Evolutionary conservation across 768 basidiomycete genomes (phyloP).

Genomic region (Mycena haematopus): DNA sequence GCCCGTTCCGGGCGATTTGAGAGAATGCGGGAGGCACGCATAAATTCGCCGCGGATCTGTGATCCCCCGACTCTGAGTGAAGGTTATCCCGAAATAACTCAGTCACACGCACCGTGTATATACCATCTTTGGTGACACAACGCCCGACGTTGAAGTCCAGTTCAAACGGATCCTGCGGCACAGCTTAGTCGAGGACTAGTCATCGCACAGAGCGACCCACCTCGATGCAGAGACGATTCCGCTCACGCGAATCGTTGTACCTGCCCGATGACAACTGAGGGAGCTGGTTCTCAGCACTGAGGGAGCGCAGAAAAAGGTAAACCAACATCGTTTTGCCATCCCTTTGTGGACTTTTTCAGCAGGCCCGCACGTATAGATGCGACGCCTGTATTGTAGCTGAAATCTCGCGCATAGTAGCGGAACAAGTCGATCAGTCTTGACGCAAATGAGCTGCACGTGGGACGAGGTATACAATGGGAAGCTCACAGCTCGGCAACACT

Average conservation of each 20-base stretch:
- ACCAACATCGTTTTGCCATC: slow-evolving; percentile 92
- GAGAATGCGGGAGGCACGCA: slow-evolving; percentile 91
- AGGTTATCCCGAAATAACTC: background rate
- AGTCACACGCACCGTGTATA: slow-evolving; percentile 77
- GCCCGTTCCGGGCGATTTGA: slow-evolving; percentile 81
- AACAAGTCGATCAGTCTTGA: slow-evolving; percentile 95
- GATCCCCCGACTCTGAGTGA: slow-evolving; percentile 25
- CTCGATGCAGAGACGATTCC: slow-evolving; percentile 96
- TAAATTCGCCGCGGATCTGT: slow-evolving; percentile 97
- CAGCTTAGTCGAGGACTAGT: slow-evolving; percentile 3
- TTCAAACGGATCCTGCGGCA: slow-evolving; percentile 90
- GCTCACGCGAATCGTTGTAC: slow-evolving; percentile 78
- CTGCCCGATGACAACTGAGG: slow-evolving; percentile 56
- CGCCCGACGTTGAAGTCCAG: slow-evolving; percentile 95
- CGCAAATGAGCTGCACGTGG: slow-evolving; percentile 23
- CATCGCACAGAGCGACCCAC: slow-evolving; percentile 45
- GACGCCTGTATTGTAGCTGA: slow-evolving; percentile 89
- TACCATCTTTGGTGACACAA: slow-evolving; percentile 94
- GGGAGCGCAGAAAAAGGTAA: background rate
- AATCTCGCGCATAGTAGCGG: slow-evolving; percentile 94
- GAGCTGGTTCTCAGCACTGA: background rate
- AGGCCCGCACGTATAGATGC: slow-evolving; percentile 90
- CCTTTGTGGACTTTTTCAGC: slow-evolving; percentile 89
- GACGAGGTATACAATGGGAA: background rate
- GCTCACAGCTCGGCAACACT: slow-evolving; percentile 91